A percentile compares a stretch with the other conserved stretches of the same genome.
Evolutionary conservation across 139 green algal species (phyloP).

Genomic region (Chlamydomonas urium): DNA sequence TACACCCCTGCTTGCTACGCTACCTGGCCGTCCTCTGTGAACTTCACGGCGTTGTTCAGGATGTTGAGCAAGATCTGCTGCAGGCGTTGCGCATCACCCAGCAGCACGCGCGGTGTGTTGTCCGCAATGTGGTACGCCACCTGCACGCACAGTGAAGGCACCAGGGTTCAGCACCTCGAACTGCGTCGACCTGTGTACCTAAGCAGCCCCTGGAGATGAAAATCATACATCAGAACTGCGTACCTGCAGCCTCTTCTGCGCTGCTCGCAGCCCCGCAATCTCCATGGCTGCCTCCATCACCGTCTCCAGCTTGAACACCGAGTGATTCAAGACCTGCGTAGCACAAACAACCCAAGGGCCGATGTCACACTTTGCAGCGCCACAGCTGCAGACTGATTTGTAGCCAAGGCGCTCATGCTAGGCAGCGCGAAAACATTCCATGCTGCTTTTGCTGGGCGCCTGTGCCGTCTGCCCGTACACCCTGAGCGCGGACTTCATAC

Average conservation of each 20-base stretch:
- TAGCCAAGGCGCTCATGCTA: too few species aligned
- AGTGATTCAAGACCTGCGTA: too few species aligned
- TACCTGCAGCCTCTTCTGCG: constrained; percentile 70
- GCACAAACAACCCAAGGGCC: too few species aligned
- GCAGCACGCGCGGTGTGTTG: constrained; percentile 32
- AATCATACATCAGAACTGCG: neutral
- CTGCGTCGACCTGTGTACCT: too few species aligned
- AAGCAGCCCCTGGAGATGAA: too few species aligned
- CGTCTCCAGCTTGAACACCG: constrained; percentile 63
- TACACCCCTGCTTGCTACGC: too few species aligned
- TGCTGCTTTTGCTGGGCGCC: too few species aligned
- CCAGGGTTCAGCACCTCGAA: neutral
- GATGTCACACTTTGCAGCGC: too few species aligned
- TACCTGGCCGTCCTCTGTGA: constrained; percentile 61
- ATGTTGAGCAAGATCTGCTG: constrained; percentile 87
- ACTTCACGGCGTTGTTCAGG: constrained; percentile 81
- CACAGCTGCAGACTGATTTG: too few species aligned
- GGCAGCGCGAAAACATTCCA: too few species aligned
- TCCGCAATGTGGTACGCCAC: constrained; percentile 64
- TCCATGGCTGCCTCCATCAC: constrained; percentile 82
- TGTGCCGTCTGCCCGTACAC: too few species aligned
- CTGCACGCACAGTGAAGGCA: constrained; percentile 16
- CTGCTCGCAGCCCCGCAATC: constrained; percentile 70
- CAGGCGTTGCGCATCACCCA: constrained; percentile 69
- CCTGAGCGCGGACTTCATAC: too few species aligned